Percentiles rank a stretch among this genome's conserved stretches.
phyloP scores from a whole-genome alignment of 2,329 filamentous ascomycete species.

The Neofusicoccum umdonicola region DNA sequence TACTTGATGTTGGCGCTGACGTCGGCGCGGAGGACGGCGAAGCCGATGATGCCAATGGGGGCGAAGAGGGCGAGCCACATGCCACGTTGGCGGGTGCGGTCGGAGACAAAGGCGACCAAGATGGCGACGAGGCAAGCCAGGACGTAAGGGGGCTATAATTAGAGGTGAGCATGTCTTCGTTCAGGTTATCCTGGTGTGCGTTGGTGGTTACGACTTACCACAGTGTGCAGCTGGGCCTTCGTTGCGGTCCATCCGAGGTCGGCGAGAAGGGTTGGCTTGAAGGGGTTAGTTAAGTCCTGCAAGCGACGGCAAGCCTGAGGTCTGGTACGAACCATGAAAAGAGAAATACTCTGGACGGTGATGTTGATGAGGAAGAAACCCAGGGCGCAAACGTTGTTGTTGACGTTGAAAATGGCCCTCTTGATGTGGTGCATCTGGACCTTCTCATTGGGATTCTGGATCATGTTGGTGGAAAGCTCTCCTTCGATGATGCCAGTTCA shows the following conservation, averaged over 20 bases:
- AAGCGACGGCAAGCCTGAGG: conserved; percentile 21
- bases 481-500: not conserved
- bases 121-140: conserved; percentile 38
- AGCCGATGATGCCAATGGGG: conserved; percentile 49
- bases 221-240: conserved; percentile 39
- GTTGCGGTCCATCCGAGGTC: conserved; percentile 39
- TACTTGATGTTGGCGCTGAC: conserved; percentile 46
- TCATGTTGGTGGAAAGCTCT: conserved; percentile 25
- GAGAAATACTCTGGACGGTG: conserved; percentile 51
- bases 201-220: conserved; percentile 16
- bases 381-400: conserved; percentile 58
- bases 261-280: conserved; percentile 37
- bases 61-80: conserved; percentile 37
- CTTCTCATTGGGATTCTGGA: conserved; percentile 19
- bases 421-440: conserved; percentile 43
- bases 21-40: conserved; percentile 52
- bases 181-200: not conserved
- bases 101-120: conserved; percentile 34
- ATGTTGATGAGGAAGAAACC: conserved; percentile 62
- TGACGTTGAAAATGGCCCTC: conserved; percentile 54
- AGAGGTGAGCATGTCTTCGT: not conserved
- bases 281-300: not conserved
- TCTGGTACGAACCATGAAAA: conserved; percentile 36
- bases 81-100: conserved; percentile 38
- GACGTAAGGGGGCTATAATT: conserved; percentile 34